phyloP scores from a whole-genome alignment of 768 basidiomycete species.

The Kwoniella bestiolae region DNA sequence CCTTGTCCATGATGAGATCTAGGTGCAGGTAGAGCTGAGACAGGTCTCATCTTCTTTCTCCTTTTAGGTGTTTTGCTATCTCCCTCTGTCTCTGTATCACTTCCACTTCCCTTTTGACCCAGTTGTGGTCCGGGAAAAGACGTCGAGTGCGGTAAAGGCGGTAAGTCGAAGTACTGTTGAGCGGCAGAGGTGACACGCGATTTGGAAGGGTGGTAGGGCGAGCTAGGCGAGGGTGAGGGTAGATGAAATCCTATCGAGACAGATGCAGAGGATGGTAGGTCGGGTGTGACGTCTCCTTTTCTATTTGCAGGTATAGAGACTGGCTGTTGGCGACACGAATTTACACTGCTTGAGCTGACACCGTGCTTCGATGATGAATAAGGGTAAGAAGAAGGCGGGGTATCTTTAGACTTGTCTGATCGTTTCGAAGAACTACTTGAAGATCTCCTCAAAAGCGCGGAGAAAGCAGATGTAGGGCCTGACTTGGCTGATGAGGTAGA shows the following conservation, averaged over 20 bases:
- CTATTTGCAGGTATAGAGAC: slow-evolving; percentile 16
- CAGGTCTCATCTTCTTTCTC: slow-evolving; percentile 39
- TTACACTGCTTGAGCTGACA: slow-evolving; percentile 19
- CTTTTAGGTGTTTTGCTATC: slow-evolving; percentile 30
- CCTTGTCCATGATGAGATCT: slow-evolving; percentile 7
- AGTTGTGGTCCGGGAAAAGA: slow-evolving; percentile 29
- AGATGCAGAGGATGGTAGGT: slow-evolving; percentile 25
- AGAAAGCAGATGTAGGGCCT: slow-evolving; percentile 23
- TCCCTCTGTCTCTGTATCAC: slow-evolving; percentile 36
- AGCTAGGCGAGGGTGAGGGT: slow-evolving; percentile 45
- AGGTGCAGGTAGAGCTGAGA: slow-evolving; percentile 35
- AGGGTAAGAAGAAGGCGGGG: slow-evolving; percentile 36
- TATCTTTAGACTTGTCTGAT: slow-evolving; percentile 27
- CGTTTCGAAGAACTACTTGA: slow-evolving; percentile 32
- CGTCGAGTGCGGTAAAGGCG: slow-evolving; percentile 41
- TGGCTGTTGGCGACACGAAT: slow-evolving; percentile 5
- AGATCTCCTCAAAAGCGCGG: slow-evolving; percentile 35
- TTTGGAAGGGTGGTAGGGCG: slow-evolving; percentile 36
- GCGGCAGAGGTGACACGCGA: not conserved
- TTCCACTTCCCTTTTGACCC: slow-evolving; percentile 15
- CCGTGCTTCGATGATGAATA: slow-evolving; percentile 4
- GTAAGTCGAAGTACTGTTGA: slow-evolving; percentile 5
- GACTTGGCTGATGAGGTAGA: slow-evolving; percentile 26
- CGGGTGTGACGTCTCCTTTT: slow-evolving; percentile 10
- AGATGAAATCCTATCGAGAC: slow-evolving; percentile 50